These are phyloP conservation scores for Pelagomonas calceolata DNA, from an alignment of 108 stramenopile species.

Conservation along the genomic window DNA sequence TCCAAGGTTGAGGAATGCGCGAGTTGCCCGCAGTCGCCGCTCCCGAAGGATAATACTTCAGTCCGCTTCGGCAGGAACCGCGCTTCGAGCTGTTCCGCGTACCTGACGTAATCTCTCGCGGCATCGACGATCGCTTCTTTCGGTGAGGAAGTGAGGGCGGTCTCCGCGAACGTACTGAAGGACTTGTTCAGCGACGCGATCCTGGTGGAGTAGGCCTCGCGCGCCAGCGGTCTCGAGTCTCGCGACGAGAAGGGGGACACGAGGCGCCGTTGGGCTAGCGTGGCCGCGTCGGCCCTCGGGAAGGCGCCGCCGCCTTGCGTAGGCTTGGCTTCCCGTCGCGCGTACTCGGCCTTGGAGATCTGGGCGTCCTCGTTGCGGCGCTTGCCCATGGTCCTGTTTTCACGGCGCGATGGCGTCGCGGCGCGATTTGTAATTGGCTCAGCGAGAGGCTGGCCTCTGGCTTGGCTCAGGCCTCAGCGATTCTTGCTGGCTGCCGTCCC, in stretches of 20 bases:
- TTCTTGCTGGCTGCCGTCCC: too few species aligned
- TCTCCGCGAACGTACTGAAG: neutral
- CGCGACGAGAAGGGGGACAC: too few species aligned
- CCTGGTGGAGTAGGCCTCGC: neutral
- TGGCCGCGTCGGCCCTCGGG: too few species aligned
- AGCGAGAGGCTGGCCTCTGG: too few species aligned
- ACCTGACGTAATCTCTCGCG: slow-evolving; percentile 6
- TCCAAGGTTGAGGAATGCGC: slow-evolving; percentile 21
- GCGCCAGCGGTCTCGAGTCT: neutral
- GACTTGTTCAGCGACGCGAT: neutral
- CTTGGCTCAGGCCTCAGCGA: too few species aligned
- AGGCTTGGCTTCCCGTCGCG: too few species aligned
- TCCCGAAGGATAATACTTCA: slow-evolving; percentile 31
- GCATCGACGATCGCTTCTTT: neutral
- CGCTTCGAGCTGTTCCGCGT: neutral
- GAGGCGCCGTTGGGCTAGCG: too few species aligned
- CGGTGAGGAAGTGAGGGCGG: neutral
- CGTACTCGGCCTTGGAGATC: neutral
- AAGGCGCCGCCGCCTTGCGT: too few species aligned
- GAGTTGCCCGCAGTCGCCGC: slow-evolving; percentile 48
- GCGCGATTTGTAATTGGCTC: too few species aligned
- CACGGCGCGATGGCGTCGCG: too few species aligned
- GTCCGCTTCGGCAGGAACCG: neutral
- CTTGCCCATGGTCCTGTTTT: too few species aligned
- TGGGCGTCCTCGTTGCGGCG: neutral